Evolutionary conservation across 176 grass and related monocot species (phyloP).

Genomic region (Lolium perenne): DNA sequence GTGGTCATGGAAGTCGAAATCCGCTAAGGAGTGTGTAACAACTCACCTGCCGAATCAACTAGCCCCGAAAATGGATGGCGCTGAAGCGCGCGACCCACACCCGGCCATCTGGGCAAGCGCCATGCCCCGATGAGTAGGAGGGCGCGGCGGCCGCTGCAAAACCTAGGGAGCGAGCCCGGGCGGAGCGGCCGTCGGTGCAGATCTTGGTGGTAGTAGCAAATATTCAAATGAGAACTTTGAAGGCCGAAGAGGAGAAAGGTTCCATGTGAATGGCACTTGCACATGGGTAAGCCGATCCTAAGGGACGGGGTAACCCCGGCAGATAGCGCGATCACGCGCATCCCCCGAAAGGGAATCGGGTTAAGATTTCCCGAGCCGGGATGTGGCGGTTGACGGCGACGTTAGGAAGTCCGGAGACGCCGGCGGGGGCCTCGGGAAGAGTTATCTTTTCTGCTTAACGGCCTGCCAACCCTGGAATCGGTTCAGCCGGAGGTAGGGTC

Average conservation of each 20-base stretch:
- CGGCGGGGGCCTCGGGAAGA: constrained; percentile 63
- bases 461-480: constrained; percentile 67
- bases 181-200: constrained; percentile 62
- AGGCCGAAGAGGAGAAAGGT: constrained; percentile 73
- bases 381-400: constrained; percentile 59
- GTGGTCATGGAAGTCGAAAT: constrained; percentile 57
- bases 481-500: constrained; percentile 79
- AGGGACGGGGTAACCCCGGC: constrained; percentile 69
- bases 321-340: constrained; percentile 3
- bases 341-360: constrained; percentile 40
- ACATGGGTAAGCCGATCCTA: constrained; percentile 70
- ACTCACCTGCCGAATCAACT: constrained; percentile 89
- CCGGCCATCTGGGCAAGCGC: constrained; percentile 24
- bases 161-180: constrained; percentile 59
- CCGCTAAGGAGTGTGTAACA: constrained; percentile 80
- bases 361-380: constrained; percentile 58
- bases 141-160: constrained; percentile 60
- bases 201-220: constrained; percentile 83
- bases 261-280: constrained; percentile 75
- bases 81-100: constrained; percentile 43
- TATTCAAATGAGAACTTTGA: constrained; percentile 83
- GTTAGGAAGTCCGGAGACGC: constrained; percentile 63
- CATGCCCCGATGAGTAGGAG: no score
- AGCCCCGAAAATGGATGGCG: constrained; percentile 48
- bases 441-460: constrained; percentile 80